phyloP scores from a whole-genome alignment of 306 rosid species.

The Castanea crenata region DNA sequence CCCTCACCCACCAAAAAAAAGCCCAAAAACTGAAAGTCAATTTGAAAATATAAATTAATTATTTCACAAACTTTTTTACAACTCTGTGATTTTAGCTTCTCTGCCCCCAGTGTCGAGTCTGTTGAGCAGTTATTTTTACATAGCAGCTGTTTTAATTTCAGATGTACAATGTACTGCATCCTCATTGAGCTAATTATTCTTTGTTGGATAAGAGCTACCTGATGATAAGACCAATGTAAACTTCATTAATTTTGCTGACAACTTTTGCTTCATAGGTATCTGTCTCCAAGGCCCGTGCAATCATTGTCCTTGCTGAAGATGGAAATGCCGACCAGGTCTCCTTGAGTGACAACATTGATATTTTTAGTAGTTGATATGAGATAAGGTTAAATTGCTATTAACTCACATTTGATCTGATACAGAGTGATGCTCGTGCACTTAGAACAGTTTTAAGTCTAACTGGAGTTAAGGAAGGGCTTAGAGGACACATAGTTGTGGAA shows the following conservation, averaged over 20 bases:
- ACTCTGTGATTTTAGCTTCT: not conserved
- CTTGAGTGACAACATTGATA: conserved; percentile 7
- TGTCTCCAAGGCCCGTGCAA: conserved; percentile 90
- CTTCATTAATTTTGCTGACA: conserved; percentile 13
- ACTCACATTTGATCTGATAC: conserved; percentile 37
- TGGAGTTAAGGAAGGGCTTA: conserved; percentile 81
- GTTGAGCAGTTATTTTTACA: not conserved
- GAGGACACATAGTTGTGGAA: conserved; percentile 91
- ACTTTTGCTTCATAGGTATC: conserved; percentile 55
- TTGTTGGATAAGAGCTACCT: not conserved
- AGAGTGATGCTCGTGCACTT: conserved; percentile 96
- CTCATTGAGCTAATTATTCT: not conserved
- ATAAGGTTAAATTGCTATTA: conserved; percentile 16
- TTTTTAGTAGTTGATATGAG: conserved; percentile 18
- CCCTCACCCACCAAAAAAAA: not conserved
- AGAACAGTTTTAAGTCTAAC: conserved; percentile 88
- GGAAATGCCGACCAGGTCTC: conserved; percentile 96
- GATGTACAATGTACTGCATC: not conserved
- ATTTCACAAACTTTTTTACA: not conserved
- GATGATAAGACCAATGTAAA: not conserved
- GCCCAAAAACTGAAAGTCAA: not conserved
- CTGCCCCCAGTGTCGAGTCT: not conserved
- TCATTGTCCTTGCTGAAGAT: conserved; percentile 88
- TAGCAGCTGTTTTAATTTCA: not conserved
- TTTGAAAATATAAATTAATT: not conserved